Base-by-base conservation (phyloP, 805 yeast species). In the Phaffomyces thermotolerans region DNA sequence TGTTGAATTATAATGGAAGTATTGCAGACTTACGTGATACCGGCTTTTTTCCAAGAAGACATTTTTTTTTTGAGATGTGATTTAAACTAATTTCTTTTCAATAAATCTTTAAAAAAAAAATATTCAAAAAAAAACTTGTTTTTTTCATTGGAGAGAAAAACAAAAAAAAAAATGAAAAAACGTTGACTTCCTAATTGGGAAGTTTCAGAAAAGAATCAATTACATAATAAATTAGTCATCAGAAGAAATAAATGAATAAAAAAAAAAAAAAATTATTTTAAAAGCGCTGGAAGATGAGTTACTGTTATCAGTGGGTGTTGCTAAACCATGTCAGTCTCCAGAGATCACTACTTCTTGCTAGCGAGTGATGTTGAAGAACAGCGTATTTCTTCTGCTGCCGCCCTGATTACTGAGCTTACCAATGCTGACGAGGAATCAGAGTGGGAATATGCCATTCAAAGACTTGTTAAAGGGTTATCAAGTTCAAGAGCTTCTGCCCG, bases 401-500 rank as follows among this genome's bases (percentile, higher is more conserved):
- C 67, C 0, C 65, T 89, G 38, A 70, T 89, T 48, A 67, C 75
- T 14, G 87, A 84, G 47, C 73, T 90, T 6, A 58, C 65, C 13
- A 57, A 54, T 0, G 71, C 65, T 8, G 57, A 65, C 23, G 62
- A 69, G 24, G 56, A 62, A 20, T 68, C 67, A 1, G 96, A 89
- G 53, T 88, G 91, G 88, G 75, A 75, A 39, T 91, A 91, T 58
- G 93, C 95, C 0, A 63, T 86, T 43, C 76, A 77, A 49, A 73
- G 98, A 57, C 69, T 91, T 49, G 74, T 87, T 50, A 81, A 79
- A 49, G 97, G 98, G 41, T 66, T 91, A 29, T 71, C 88, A 5
- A 84, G 96, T 6, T 75, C 89, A 14, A 76, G 93, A 55, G 95
- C 84, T 22, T 73, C 88, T 39, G 93, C 96, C 1, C 70, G 97